phyloP scores from a whole-genome alignment of 2,329 filamentous ascomycete species.

The Calonectria naviculata region DNA sequence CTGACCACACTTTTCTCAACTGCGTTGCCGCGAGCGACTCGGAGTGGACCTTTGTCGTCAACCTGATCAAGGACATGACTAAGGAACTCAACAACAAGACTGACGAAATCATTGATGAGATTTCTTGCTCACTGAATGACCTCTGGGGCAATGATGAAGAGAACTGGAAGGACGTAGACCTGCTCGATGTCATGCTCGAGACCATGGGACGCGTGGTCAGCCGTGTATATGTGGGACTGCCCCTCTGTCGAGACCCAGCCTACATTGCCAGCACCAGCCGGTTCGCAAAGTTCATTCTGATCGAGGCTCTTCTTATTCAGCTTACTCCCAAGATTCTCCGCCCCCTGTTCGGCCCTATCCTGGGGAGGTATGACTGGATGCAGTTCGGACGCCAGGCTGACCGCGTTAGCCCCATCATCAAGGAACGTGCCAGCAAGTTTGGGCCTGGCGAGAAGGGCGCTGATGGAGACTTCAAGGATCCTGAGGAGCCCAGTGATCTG shows the following conservation, averaged over 20 bases:
- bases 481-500: neutral
- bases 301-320: neutral
- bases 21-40: neutral
- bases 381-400: neutral
- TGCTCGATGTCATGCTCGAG: neutral
- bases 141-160: neutral
- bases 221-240: neutral
- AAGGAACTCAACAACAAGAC: neutral
- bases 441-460: neutral
- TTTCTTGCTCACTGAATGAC: neutral
- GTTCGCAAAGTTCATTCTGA: neutral
- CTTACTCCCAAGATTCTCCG: neutral
- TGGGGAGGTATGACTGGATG: neutral
- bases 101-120: neutral
- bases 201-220: neutral
- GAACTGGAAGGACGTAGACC: neutral
- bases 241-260: neutral
- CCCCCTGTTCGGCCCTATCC: neutral
- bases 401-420: neutral
- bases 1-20: neutral
- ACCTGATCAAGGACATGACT: neutral
- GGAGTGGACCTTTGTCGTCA: neutral
- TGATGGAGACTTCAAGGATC: neutral
- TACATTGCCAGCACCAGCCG: neutral
- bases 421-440: neutral